Evolutionary conservation across 805 yeast species (phyloP), one percentile per base, ranked within the genome.

Genomic region (Zygoascus ofunaensis): DNA sequence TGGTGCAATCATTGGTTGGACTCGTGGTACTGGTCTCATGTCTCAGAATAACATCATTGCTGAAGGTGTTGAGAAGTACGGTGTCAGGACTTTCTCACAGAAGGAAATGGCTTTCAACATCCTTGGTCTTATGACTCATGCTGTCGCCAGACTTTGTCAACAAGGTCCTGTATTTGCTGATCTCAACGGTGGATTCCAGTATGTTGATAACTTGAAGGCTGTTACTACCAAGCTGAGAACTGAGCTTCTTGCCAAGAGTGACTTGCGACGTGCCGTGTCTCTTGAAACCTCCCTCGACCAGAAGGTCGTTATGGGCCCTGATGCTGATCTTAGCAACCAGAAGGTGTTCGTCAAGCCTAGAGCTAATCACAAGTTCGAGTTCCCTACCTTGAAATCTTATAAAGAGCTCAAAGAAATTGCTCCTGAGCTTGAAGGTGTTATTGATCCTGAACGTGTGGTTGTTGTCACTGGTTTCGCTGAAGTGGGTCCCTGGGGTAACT

Each of bases 1-100:
- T 68, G 99, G 99, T 74, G 97, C 98, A 38, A 77, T 92, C 55
- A 92, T 92, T 66, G 99, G 99, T 64, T 92, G 99, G 99, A 92
- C 99, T 52, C 86, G 99, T 76, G 99, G 99, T 68, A 92, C 99
- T 48, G 99, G 99, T 62, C 80, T 92, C 62, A 92, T 92, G 99
- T 76, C 87, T 60, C 97, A 82, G 57, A 92, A 92, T 76, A 92
- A 92, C 72, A 82, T 87, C 63, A 86, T 92, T 65, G 96, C 99
- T 49, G 96, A 89, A 70, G 97, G 97, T 55, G 85, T 92, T 61
- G 99, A 92, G 71, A 78, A 79, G 63, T 72, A 83, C 49, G 97
- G 98, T 59, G 97, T 92, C 40, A 84, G 97, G 71, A 92, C 99
- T 37, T 92, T 90, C 79, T 85, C 96, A 44, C 98, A 92, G 71